phyloP scores from a whole-genome alignment of 2,329 filamentous ascomycete species.

The Cadophora sp. region DNA sequence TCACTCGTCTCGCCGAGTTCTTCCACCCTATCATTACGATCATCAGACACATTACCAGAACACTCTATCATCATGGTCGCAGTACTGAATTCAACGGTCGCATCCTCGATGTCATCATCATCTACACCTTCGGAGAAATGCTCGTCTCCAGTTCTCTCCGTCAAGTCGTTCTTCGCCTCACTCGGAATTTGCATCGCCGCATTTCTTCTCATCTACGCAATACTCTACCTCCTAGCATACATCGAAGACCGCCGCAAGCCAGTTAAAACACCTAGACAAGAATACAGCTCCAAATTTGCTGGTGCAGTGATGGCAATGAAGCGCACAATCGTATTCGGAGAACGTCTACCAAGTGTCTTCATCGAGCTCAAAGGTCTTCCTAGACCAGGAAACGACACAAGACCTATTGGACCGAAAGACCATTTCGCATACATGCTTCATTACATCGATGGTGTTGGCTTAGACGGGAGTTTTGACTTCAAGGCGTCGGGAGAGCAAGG shows the following conservation, averaged over 20 bases:
- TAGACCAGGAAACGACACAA: background rate
- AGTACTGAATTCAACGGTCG: background rate
- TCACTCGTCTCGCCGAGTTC: too few relatives aligned
- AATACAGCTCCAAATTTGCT: background rate
- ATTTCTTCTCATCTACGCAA: background rate
- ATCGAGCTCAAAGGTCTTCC: background rate
- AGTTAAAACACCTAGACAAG: background rate
- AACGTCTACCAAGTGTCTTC: background rate
- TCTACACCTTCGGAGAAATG: background rate
- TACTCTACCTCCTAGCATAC: background rate
- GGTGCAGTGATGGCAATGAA: background rate
- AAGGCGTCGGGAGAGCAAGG: too few relatives aligned
- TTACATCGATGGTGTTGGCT: background rate
- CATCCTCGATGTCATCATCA: background rate
- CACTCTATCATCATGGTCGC: background rate
- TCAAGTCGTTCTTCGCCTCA: background rate
- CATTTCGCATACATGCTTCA: background rate
- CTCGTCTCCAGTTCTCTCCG: background rate
- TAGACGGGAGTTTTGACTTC: background rate
- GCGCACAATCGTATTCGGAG: background rate
- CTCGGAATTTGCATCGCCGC: background rate
- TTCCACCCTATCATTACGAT: too few relatives aligned
- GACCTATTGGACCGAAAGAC: background rate
- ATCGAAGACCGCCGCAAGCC: background rate
- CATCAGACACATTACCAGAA: too few relatives aligned